Percentiles rank a stretch among this genome's conserved stretches.
Conservation (phyloP, 2,329 filamentous ascomycete genomes). For the Monilinia fructicola region DNA sequence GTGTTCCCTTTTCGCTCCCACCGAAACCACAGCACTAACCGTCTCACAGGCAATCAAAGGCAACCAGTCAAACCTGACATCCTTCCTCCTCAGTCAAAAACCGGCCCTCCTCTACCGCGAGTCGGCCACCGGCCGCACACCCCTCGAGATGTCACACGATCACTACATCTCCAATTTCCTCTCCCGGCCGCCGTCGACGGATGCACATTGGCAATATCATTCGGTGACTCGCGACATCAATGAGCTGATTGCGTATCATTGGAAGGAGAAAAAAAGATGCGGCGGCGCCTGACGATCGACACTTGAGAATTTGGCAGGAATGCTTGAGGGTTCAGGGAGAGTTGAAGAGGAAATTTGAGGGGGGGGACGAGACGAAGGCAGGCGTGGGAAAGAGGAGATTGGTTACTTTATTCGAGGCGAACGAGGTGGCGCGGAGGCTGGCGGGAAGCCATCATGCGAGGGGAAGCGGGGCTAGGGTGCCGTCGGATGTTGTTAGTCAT, state of each 20-base stretch:
- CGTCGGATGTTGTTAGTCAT: not conserved
- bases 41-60: constrained; percentile 41
- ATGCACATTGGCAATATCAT: constrained; percentile 35
- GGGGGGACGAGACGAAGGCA: constrained; percentile 32
- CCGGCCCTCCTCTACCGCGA: constrained; percentile 60
- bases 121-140: constrained; percentile 74
- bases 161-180: constrained; percentile 44
- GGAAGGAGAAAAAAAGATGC: not conserved
- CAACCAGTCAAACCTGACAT: constrained; percentile 28
- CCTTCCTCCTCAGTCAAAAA: constrained; percentile 33
- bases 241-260: not conserved
- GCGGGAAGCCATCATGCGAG: constrained; percentile 14
- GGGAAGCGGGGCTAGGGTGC: no score
- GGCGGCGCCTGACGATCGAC: not conserved
- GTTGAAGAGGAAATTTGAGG: constrained; percentile 13
- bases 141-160: constrained; percentile 65
- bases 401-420: constrained; percentile 58
- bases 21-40: constrained; percentile 41
- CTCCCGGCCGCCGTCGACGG: constrained; percentile 19
- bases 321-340: constrained; percentile 20
- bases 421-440: constrained; percentile 56
- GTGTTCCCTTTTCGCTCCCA: constrained; percentile 41
- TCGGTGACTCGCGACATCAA: not conserved
- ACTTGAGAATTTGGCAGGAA: constrained; percentile 16
- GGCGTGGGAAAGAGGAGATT: constrained; percentile 49